Evolutionary conservation across 768 basidiomycete genomes (phyloP), one percentile per base, ranked within the genome.

Genomic region (Boletus tomentosulus): DNA sequence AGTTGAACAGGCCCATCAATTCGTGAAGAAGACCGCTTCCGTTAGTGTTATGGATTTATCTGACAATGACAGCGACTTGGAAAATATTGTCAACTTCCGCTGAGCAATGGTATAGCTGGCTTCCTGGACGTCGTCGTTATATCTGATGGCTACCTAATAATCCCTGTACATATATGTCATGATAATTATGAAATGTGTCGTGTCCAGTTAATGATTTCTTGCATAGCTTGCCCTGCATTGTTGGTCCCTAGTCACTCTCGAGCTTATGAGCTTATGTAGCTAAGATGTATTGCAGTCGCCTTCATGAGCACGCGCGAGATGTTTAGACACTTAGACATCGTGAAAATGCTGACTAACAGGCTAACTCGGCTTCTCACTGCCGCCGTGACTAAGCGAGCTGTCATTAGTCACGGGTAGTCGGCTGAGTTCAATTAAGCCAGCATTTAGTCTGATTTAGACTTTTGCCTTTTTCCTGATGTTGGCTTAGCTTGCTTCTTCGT

Each of bases 401-500:
- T 15, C 39, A 41, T 22, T 1, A 22, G 39, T 41, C 34, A 11
- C 9, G 10, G 4, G 6, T 34, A 34, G 34, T 13, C 11, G 30
- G 4, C 13, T 12, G 11, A 34, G 13, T 34, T 13, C 34, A 12
- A 13, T 12, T 34, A 5, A 34, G 34, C 4, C 34, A 5, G 34
- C 4, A 8, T 34, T 13, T 34, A 34, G 34, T 13, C 34, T 12
- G 11, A 11, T 1, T 34, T 11, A 34, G 34, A 34, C 34, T 34
- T 34, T 34, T 34, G 34, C 34, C 13, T 34, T 34, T 34, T 34
- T 34, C 34, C 34, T 34, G 34, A 34, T 34, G 73, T 28, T n/a
- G n/a, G n/a, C n/a, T n/a, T n/a, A n/a, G n/a, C n/a, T n/a, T n/a
- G n/a, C n/a, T n/a, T n/a, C n/a, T n/a, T n/a, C n/a, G n/a, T n/a